Evolutionary conservation across 805 yeast genomes (phyloP), one percentile per base, ranked within the genome.

Genomic region (Tetrapisispora fleetii): DNA sequence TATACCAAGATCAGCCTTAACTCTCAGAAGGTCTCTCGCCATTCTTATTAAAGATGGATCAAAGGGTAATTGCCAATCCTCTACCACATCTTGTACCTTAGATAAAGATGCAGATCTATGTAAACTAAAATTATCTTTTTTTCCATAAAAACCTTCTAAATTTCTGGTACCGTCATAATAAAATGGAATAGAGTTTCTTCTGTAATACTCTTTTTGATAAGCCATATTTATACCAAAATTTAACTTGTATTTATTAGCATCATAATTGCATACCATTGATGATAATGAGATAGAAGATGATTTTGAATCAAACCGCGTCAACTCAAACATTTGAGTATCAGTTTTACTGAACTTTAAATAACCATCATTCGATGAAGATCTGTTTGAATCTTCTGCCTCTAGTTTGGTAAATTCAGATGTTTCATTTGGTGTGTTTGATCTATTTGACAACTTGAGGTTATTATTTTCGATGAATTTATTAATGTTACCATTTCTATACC

Each of bases 61-160:
- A 48, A 63, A 64, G 5, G 68, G 67, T 30, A 59, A 40, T 1
- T 40, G 42, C 68, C 68, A 64, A 13, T 48, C 35, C 24, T 60
- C 64, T 6, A 59, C 45, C 1, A 53, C 53, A 36, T 59, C 59
- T 37, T 58, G 59, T 2, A 63, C 52, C 36, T 54, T 49, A 1
- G 68, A 61, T 10, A 50, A 40, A 2, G 67, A 61, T 32, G 52
- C 50, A 30, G 58, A 56, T 9, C 65, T 53, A 43, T 57, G 50
- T 24, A 56, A 43, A 21, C 44, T 39, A 30, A 16, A 30, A n/a
- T 13, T 2, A 11, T 40, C 21, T 10, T 27, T 40, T 16, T 30
- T 17, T n/a, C 9, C 24, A 8, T 40, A 9, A 17, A 27, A 40
- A 3, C 7, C 16, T 19, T 41, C 10, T 32, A 19, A 4, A 41